Conservation (phyloP, 352 stramenopile genomes). For the Phytophthora constricta region DNA sequence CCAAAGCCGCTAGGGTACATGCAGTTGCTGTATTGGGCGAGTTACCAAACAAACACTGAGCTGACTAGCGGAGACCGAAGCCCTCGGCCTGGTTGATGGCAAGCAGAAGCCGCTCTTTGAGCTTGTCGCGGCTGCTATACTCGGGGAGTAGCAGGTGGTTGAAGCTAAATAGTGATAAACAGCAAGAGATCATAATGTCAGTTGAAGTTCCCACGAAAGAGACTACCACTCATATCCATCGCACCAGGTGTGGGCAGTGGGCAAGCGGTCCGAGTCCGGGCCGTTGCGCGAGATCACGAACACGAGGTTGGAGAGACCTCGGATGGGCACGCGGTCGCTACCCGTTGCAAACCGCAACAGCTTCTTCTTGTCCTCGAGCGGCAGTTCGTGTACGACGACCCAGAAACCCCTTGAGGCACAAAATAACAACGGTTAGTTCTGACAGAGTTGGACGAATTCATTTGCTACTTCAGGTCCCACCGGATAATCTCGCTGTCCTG, state of each 20-base stretch:
- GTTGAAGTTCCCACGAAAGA: neutral
- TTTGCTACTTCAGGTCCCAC: slow-evolving; percentile 39
- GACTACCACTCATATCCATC: slow-evolving; percentile 6
- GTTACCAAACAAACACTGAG: neutral
- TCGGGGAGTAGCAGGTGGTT: slow-evolving; percentile 89
- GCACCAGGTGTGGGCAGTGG: slow-evolving; percentile 88
- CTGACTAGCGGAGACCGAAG: slow-evolving; percentile 74
- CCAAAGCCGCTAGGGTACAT: too few relatives aligned
- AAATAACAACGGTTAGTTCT: neutral
- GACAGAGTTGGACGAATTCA: neutral
- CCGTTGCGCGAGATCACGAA: slow-evolving; percentile 90
- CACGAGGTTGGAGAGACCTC: slow-evolving; percentile 76
- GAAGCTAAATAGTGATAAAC: slow-evolving; percentile 56
- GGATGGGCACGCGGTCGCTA: slow-evolving; percentile 85
- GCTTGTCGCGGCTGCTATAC: slow-evolving; percentile 78
- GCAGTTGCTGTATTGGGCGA: neutral
- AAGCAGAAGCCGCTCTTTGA: slow-evolving; percentile 78
- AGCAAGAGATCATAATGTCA: slow-evolving; percentile 18
- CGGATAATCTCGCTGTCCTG: slow-evolving; percentile 66
- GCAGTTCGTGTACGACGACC: slow-evolving; percentile 80
- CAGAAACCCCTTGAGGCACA: slow-evolving; percentile 69
- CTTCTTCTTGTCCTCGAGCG: slow-evolving; percentile 86
- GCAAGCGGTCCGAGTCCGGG: slow-evolving; percentile 81
- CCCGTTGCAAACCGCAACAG: slow-evolving; percentile 87
- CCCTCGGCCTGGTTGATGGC: slow-evolving; percentile 87